A percentile compares a stretch with the other conserved stretches of the same genome.
Conservation (phyloP, 2,329 filamentous ascomycete genomes). For the Diaporthe sp. region DNA sequence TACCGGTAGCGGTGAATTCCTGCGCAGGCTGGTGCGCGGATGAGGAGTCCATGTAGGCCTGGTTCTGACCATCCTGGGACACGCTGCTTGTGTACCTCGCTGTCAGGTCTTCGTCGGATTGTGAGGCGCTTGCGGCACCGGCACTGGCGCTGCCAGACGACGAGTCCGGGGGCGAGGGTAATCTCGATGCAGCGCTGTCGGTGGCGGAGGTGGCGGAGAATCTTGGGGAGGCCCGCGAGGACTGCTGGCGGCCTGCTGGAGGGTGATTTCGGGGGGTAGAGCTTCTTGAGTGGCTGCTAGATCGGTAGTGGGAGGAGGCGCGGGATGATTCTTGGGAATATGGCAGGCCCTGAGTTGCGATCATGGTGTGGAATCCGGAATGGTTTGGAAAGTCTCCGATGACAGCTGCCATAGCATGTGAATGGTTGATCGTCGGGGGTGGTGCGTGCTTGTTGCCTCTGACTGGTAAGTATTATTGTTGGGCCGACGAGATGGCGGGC, state of each 20-base stretch:
- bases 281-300: slow-evolving; percentile 48
- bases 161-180: slow-evolving; percentile 66
- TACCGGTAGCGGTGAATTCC: slow-evolving; percentile 39
- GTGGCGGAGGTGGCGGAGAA: slow-evolving; percentile 8
- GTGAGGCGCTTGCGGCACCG: slow-evolving; percentile 40
- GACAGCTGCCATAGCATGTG: slow-evolving; percentile 70
- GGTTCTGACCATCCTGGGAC: slow-evolving; percentile 42
- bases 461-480: background rate
- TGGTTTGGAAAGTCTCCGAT: slow-evolving; percentile 80
- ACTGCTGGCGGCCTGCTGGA: slow-evolving; percentile 32
- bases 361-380: slow-evolving; percentile 77
- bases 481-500: background rate
- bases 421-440: background rate
- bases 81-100: slow-evolving; percentile 30
- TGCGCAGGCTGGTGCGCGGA: slow-evolving; percentile 36
- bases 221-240: slow-evolving; percentile 20
- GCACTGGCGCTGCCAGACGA: slow-evolving; percentile 55
- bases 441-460: background rate
- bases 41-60: slow-evolving; percentile 38
- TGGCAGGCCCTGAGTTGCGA: slow-evolving; percentile 59
- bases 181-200: slow-evolving; percentile 55
- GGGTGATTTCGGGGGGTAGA: slow-evolving; percentile 42
- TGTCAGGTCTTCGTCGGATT: slow-evolving; percentile 33
- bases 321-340: slow-evolving; percentile 59
- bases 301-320: slow-evolving; percentile 49